phyloP scores from a whole-genome alignment of 371 early-diverging fungal species.

The Mucor sp. region DNA sequence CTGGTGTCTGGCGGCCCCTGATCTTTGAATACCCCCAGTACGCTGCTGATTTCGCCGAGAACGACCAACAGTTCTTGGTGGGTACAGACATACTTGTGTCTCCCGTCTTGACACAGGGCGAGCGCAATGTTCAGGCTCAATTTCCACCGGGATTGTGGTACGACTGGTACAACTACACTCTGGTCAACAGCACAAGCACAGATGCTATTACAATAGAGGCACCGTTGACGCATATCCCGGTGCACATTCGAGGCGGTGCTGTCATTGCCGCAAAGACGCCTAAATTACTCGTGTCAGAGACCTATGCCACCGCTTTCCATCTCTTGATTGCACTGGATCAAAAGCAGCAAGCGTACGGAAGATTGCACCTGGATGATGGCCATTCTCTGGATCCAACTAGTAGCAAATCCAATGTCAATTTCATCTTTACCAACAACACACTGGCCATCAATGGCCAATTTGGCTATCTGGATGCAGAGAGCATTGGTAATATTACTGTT shows the following conservation, averaged over 20 bases:
- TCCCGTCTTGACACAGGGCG: constrained; percentile 49
- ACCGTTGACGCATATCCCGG: constrained; percentile 42
- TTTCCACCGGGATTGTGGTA: constrained; percentile 64
- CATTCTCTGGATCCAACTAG: not conserved
- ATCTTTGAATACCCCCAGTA: constrained; percentile 34
- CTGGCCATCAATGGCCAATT: constrained; percentile 9
- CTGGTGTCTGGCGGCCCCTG: constrained; percentile 43
- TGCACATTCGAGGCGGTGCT: constrained; percentile 50
- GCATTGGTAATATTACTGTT: not conserved
- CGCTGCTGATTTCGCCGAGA: constrained; percentile 9
- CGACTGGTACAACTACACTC: constrained; percentile 33
- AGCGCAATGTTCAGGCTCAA: constrained; percentile 42
- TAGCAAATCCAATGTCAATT: constrained; percentile 4
- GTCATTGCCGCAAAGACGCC: constrained; percentile 49
- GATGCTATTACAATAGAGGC: constrained; percentile 28
- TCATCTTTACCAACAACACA: constrained; percentile 1
- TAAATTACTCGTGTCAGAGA: constrained; percentile 38
- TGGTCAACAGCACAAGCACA: not conserved
- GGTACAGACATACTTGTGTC: constrained; percentile 54
- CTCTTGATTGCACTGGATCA: constrained; percentile 55
- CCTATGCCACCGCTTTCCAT: constrained; percentile 38
- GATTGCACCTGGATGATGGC: constrained; percentile 46
- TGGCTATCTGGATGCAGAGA: constrained; percentile 1
- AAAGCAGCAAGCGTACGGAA: constrained; percentile 39
- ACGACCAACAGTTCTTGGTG: constrained; percentile 35